Base-by-base conservation (phyloP, 108 stramenopile species). In the Fragilariopsis cylindrus region DNA sequence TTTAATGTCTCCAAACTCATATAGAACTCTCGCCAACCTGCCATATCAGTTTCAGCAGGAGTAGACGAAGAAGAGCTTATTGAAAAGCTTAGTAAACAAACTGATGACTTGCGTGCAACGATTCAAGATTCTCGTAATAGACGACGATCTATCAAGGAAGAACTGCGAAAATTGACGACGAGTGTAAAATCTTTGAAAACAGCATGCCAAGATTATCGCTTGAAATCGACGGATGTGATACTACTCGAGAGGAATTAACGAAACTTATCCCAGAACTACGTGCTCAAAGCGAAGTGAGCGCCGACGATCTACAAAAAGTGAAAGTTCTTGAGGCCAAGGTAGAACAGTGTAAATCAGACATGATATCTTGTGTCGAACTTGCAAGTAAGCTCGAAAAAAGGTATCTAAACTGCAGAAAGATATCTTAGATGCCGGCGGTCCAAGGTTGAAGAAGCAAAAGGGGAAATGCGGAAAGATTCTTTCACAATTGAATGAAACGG, bases 361-460 rank as follows among this genome's bases (percentile, higher is more conserved):
- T 96, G 91, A 80, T 80, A 44, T 84, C 83, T 18, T 93, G 92
- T 72, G 83, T 80, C 39, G 73, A 82, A 21, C 78, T 76, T 21
- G 90, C 92, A n/a, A 71, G 79, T 13, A 79, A 88, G 71, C 74
- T 93, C 8, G 92, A 93, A 71, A 74, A 60, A 0, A 90, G 52
- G 94, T 98, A 5, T 82, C 90, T 19, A 86, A 88, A 12, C 75
- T 98, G 15, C 97, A 98, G 73, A 85, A 92, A 42, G 75, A 76
- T 15, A 97, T 98, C 72, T 64, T 96, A 43, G 93, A 96, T 58
- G 94, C 95, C 55, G 99, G 98, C 41, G 97, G 98, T 19, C 73
- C 83, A 50, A 80, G 82, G 56, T 82, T 98, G 49, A 98, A 97
- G 79, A 89, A 89, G 43, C 95, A 96, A 63, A 87, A 91, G 70